Evolutionary conservation across 306 rosid species (phyloP).

Genomic region (Calophaca sinica): DNA sequence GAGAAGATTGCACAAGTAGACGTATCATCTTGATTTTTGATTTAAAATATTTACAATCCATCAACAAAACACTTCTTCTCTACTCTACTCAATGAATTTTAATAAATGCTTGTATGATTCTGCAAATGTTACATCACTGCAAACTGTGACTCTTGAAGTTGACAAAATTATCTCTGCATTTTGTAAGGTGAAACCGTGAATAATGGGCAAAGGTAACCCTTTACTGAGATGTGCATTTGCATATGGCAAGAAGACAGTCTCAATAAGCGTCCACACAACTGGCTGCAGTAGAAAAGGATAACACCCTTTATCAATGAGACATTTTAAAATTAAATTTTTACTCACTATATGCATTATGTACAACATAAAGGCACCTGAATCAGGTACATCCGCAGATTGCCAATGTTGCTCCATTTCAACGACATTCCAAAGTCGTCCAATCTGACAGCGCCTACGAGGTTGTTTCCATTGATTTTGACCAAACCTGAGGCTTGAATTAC

Average conservation of each 20-base stretch:
- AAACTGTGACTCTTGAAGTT: constrained; percentile 65
- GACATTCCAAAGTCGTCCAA: constrained; percentile 74
- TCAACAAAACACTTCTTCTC: not conserved
- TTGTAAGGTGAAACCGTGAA: constrained; percentile 75
- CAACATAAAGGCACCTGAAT: constrained; percentile 66
- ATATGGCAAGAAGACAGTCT: constrained; percentile 78
- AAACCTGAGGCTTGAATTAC: constrained; percentile 69
- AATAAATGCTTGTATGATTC: constrained; percentile 47
- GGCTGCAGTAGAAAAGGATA: constrained; percentile 66
- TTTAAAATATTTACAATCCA: constrained; percentile 43
- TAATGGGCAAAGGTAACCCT: constrained; percentile 82
- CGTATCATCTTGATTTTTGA: constrained; percentile 33
- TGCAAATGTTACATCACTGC: constrained; percentile 63
- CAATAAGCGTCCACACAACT: constrained; percentile 66
- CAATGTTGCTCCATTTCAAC: constrained; percentile 86
- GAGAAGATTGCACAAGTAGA: constrained; percentile 41
- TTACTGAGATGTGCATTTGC: constrained; percentile 69
- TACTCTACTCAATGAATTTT: not conserved
- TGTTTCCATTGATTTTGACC: constrained; percentile 70
- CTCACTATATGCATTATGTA: not conserved
- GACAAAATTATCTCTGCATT: constrained; percentile 68
- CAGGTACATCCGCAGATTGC: constrained; percentile 76
- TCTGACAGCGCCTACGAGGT: constrained; percentile 67
- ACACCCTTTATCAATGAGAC: constrained; percentile 20
- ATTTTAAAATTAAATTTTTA: not conserved